Evolutionary conservation across 1,284 basidiomycete genomes (phyloP).

Genomic region (Puccinia novopanici): DNA sequence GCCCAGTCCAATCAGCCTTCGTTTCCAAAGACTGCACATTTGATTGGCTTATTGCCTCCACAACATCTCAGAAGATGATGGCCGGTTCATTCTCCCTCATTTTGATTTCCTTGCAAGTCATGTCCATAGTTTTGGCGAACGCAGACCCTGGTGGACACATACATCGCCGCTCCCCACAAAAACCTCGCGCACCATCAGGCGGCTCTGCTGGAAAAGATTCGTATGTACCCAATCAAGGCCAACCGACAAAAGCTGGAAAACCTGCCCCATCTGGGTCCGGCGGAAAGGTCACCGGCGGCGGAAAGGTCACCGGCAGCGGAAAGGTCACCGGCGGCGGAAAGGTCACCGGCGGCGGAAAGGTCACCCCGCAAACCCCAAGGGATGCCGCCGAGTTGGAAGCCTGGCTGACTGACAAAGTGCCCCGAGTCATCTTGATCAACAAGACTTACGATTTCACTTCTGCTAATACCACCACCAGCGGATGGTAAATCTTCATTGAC

Average conservation of each 20-base stretch:
- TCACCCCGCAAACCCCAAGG: constrained; percentile 12
- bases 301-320: too few species aligned
- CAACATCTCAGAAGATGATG: neutral
- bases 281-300: constrained; percentile 14
- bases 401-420: constrained; percentile 28
- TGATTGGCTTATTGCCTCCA: neutral
- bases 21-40: neutral
- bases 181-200: neutral
- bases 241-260: neutral
- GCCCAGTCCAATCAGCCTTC: neutral
- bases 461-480: constrained; percentile 3
- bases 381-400: constrained; percentile 1
- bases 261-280: neutral
- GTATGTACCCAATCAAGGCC: neutral
- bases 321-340: too few species aligned
- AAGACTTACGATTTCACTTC: constrained; percentile 31
- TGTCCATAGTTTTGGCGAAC: neutral
- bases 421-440: constrained; percentile 42
- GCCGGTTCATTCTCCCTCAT: constrained; percentile 3
- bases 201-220: neutral
- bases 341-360: constrained; percentile 34
- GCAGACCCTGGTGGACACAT: neutral
- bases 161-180: constrained; percentile 10
- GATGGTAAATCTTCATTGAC: constrained; percentile 9
- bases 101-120: neutral